Evolutionary conservation across 2,329 filamentous ascomycete genomes (phyloP), one percentile per base, ranked within the genome.

Genomic region (Cladophialophora immunda): DNA sequence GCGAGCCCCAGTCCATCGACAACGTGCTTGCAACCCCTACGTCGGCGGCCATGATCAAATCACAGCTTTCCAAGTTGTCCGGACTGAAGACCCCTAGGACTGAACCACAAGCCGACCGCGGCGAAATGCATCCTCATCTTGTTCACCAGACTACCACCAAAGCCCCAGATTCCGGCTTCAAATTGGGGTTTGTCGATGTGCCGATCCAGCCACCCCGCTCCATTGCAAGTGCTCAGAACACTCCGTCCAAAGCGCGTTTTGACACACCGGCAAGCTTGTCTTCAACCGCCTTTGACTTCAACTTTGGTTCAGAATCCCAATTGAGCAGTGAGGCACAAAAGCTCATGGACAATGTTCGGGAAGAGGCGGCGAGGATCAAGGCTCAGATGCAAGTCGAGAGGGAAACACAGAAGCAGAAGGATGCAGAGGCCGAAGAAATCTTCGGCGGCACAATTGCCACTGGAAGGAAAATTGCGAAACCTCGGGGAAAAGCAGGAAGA

Each of bases 81-180:
- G 62, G 56, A 38, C 71, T 81, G 62, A 76, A 90, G 63, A 84
- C 91, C 1, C 93, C 93, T 4, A 84, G 83, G 47, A 87, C 87
- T 45, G 88, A 3, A 85, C 81, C 90, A 72, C 90, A 91, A 80
- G 91, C 92, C 27, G 83, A 90, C 56, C 85, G 85, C 70, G 88
- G 89, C 67, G 93, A 97, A 77, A 97, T 97, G 94, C 94, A 97
- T 76, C 94, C 94, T 8, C 92, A 91, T 81, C 92, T 91, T 76
- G 87, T 88, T 64, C 92, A 95, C 65, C 85, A 87, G 62, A 90
- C 85, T 70, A 94, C 91, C 25, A 90, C 89, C 68, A 92, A 91
- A 62, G 83, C 92, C 53, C 87, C 90, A 1, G 93, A 95, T 29
- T 93, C 93, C 11, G 93, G 91, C 5, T 83, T 95, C 52, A 88